Percentiles rank a stretch among this genome's conserved stretches.
Evolutionary conservation across 768 basidiomycete species (phyloP).

Genomic region (Holtermannia corniformis): DNA sequence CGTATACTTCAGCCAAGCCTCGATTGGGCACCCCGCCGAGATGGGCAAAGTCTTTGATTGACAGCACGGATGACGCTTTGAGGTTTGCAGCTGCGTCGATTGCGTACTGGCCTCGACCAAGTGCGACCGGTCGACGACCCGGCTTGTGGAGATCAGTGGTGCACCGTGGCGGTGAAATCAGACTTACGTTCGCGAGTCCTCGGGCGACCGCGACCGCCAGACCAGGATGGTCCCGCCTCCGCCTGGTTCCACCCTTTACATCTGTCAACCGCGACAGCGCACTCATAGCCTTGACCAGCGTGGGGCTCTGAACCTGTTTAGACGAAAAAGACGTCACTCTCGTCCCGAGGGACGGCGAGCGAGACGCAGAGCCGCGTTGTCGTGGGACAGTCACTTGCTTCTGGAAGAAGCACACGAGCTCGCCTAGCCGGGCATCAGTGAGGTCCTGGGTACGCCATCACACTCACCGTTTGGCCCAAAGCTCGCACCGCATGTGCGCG

Average conservation of each 20-base stretch:
- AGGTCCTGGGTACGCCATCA: not conserved
- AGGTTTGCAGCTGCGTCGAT: constrained; percentile 8
- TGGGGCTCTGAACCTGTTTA: constrained; percentile 10
- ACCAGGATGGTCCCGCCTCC: not conserved
- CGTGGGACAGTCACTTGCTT: constrained; percentile 29
- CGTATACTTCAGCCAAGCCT: constrained; percentile 19
- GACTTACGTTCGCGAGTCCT: constrained; percentile 14
- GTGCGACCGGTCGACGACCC: not conserved
- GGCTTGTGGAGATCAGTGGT: not conserved
- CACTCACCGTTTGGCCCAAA: constrained; percentile 76
- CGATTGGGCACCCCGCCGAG: constrained; percentile 12
- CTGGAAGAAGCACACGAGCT: constrained; percentile 74
- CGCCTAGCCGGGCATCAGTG: constrained; percentile 55
- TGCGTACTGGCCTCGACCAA: constrained; percentile 13
- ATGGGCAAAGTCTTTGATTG: constrained; percentile 19
- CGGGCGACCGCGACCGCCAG: not conserved
- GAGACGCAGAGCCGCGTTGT: constrained; percentile 15
- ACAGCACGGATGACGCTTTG: constrained; percentile 29
- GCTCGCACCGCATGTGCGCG: constrained; percentile 69
- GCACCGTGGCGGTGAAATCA: constrained; percentile 6
- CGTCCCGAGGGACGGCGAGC: constrained; percentile 23
- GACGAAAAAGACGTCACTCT: constrained; percentile 3
- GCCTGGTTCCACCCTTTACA: not conserved
- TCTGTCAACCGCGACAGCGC: constrained; percentile 26
- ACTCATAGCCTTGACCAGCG: constrained; percentile 32